Percentiles rank a stretch among this genome's conserved stretches.
Conservation (phyloP, 148 eudicot species). For the Vaccinium macrocarpon region DNA sequence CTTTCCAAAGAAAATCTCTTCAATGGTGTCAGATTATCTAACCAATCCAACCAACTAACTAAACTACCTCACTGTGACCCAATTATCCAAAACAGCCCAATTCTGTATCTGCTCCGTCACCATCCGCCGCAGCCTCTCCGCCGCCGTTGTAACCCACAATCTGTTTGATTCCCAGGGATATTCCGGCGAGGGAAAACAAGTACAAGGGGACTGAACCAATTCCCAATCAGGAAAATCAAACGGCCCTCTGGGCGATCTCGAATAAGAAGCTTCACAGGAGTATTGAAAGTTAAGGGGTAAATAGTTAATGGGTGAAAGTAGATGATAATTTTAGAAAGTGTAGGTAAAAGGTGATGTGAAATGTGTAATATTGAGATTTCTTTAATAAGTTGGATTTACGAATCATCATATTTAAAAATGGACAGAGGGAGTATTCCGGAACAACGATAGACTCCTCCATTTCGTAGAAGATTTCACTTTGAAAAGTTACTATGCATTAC, state of each 20-base stretch:
- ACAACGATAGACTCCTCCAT: too few species aligned
- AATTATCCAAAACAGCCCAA: slow-evolving; percentile 31
- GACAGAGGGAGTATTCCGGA: too few species aligned
- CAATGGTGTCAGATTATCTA: not conserved
- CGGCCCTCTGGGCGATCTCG: slow-evolving; percentile 62
- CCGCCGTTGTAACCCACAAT: slow-evolving; percentile 14
- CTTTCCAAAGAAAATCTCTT: not conserved
- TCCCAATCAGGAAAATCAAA: slow-evolving; percentile 68
- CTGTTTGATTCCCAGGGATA: not conserved
- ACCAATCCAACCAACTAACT: not conserved
- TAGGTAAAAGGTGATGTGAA: too few species aligned
- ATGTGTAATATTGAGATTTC: too few species aligned
- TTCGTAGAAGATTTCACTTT: too few species aligned
- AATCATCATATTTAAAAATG: too few species aligned
- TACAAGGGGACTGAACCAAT: slow-evolving; percentile 26
- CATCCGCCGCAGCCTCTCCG: slow-evolving; percentile 23
- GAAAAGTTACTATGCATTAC: too few species aligned
- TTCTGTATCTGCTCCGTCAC: slow-evolving; percentile 20
- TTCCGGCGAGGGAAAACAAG: slow-evolving; percentile 14
- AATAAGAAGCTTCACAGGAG: slow-evolving; percentile 1
- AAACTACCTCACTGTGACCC: slow-evolving; percentile 35
- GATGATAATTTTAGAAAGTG: too few species aligned
- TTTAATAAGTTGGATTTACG: too few species aligned
- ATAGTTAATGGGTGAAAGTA: too few species aligned
- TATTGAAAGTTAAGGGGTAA: too few species aligned